Evolutionary conservation across 2,329 filamentous ascomycete genomes (phyloP).

Genomic region (Akanthomyces muscarius): DNA sequence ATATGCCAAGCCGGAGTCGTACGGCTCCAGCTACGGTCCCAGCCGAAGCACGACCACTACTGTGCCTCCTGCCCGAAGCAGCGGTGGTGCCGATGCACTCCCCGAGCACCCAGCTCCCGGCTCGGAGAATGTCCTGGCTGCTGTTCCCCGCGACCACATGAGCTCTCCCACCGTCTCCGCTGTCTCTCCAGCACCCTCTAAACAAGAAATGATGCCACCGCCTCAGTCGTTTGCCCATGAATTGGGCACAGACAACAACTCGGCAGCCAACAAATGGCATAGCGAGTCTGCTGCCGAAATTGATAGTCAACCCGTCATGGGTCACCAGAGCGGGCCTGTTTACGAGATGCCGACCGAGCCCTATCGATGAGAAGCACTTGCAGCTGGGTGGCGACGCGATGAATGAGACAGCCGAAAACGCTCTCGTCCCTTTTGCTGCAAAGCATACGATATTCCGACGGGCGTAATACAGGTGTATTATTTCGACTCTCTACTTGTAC

Average conservation of each 20-base stretch:
- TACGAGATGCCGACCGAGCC: conserved; percentile 41
- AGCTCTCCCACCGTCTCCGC: conserved; percentile 3
- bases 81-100: conserved; percentile 22
- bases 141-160: not conserved
- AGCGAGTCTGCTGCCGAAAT: conserved; percentile 36
- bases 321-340: conserved; percentile 33
- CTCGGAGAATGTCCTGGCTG: conserved; percentile 20
- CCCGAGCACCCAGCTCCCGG: conserved; percentile 27
- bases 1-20: conserved; percentile 36
- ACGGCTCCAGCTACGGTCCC: conserved; percentile 28
- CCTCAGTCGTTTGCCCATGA: conserved; percentile 31
- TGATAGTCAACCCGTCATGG: conserved; percentile 33
- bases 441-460: conserved; percentile 14
- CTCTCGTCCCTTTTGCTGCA: not conserved
- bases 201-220: not conserved
- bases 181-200: conserved; percentile 4
- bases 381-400: not conserved
- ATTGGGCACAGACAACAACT: conserved; percentile 31
- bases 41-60: conserved; percentile 22
- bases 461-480: conserved; percentile 24
- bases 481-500: conserved; percentile 13
- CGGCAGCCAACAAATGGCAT: conserved; percentile 31
- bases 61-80: conserved; percentile 5
- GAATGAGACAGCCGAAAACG: conserved; percentile 6
- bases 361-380: conserved; percentile 29